Evolutionary conservation across 306 rosid species (phyloP).

Genomic region (Vigna mungo): DNA sequence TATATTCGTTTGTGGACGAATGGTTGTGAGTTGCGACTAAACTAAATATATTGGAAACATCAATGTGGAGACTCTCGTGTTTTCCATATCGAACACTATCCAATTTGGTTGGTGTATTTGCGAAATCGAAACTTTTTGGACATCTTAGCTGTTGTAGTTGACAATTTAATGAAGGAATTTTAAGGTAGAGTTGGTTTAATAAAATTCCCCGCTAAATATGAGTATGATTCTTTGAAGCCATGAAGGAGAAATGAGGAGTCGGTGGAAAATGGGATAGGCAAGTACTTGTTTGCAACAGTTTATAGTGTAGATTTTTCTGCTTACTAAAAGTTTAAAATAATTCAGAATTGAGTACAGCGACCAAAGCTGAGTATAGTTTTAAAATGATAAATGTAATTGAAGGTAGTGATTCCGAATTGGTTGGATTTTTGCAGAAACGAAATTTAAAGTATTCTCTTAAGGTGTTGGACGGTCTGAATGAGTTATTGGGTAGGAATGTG

Average conservation of each 20-base stretch:
- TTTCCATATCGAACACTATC: background rate
- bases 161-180: background rate
- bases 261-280: background rate
- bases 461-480: constrained; percentile 14
- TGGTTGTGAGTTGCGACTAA: background rate
- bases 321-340: background rate
- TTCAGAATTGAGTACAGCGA: background rate
- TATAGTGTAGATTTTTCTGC: background rate
- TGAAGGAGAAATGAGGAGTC: background rate
- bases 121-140: background rate
- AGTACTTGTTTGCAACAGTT: constrained; percentile 20
- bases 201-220: constrained; percentile 29
- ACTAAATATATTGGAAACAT: background rate
- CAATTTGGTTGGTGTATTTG: background rate
- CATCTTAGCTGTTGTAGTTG: background rate
- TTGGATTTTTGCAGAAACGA: background rate
- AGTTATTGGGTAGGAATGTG: constrained; percentile 11
- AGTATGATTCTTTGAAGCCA: background rate
- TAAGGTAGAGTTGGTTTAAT: background rate
- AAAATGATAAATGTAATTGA: constrained; percentile 12
- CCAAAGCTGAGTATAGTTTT: constrained; percentile 1
- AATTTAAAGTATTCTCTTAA: constrained; percentile 7
- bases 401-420: constrained; percentile 9
- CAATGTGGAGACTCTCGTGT: background rate
- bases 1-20: background rate